These are phyloP conservation scores for Rehmannia glutinosa DNA, from an alignment of 257 asterid genomes.

Conservation along the genomic window DNA sequence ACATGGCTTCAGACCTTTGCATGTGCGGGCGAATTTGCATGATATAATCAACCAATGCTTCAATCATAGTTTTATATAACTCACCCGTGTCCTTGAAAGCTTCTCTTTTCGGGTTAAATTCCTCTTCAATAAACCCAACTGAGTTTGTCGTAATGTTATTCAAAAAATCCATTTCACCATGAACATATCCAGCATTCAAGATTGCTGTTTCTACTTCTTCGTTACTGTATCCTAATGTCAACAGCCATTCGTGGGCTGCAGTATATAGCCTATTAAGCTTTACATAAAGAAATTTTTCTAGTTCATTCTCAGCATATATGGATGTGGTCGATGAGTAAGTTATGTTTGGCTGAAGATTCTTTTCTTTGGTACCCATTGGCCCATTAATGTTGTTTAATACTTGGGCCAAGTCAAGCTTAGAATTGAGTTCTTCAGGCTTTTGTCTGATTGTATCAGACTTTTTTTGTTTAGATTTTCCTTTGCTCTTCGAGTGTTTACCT, in stretches of 20 bases:
- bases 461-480: conserved; percentile 17
- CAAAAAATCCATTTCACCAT: neutral
- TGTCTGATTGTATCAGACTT: conserved; percentile 1
- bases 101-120: neutral
- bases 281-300: conserved; percentile 3
- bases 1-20: conserved; percentile 8
- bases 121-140: conserved; percentile 8
- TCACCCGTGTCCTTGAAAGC: conserved; percentile 7
- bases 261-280: conserved; percentile 12
- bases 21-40: neutral
- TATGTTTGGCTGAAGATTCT: neutral
- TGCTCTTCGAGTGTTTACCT: conserved; percentile 22
- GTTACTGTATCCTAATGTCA: conserved; percentile 7
- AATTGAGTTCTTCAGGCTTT: conserved; percentile 6
- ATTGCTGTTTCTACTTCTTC: conserved; percentile 15
- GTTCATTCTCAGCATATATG: neutral
- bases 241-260: conserved; percentile 10
- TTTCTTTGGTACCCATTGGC: neutral
- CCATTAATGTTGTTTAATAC: neutral
- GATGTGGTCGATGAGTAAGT: neutral
- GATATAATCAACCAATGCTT: neutral
- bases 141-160: conserved; percentile 8
- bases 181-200: neutral
- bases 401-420: neutral
- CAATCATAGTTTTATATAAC: neutral